Base-by-base conservation (phyloP, 495 filamentous ascomycete genomes). In the Talaromyces adpressus region DNA sequence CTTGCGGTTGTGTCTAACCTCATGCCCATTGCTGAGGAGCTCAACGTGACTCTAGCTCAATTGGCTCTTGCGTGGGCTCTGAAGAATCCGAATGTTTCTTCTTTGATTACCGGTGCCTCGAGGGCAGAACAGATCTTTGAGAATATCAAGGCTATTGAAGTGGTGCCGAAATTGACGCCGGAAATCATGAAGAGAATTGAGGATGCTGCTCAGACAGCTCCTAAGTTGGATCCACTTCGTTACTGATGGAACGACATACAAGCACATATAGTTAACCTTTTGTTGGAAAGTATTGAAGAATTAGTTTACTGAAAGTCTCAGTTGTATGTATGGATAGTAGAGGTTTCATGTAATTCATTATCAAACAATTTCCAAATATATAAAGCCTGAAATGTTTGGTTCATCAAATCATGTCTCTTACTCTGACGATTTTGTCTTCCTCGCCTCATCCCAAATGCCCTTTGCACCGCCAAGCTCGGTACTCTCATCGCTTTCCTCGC, bases 61-160 rank as follows among this genome's bases (percentile, higher is more conserved):
- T 76, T 94, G 61, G 88, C 90, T 0, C 76, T 92, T 47, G 91
- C 90, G 7, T 94, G 90, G 91, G 84, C 90, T 62, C 73, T 93
- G 62, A 89, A 85, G 75, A 93, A 94, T 70, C 81, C 82, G 34
- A 82, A 90, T 62, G 83, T 95, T 64, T 87, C 83, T 52, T 85
- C 82, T 2, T 88, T 89, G 65, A 92, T 94, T 73, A 91, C 87
- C 1, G 91, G 90, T 22, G 91, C 91, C 1, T 89, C 87, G 66
- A 79, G 80, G 54, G 78, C 84, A 7, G 84, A 88, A 76, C 90
- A 95, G 75, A 80, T 95, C 14, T 82, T 82, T 54, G 87, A 93
- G 68, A 89, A 88, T 62, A 74, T 91, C 47, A 74, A 79, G 67
- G 85, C 89, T 45, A 62, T 95, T 57, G 79, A 79, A 9, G 72